These are phyloP conservation scores for Mortierella polycephala DNA, from an alignment of 371 early-diverging fungal genomes.

Conservation along the genomic window DNA sequence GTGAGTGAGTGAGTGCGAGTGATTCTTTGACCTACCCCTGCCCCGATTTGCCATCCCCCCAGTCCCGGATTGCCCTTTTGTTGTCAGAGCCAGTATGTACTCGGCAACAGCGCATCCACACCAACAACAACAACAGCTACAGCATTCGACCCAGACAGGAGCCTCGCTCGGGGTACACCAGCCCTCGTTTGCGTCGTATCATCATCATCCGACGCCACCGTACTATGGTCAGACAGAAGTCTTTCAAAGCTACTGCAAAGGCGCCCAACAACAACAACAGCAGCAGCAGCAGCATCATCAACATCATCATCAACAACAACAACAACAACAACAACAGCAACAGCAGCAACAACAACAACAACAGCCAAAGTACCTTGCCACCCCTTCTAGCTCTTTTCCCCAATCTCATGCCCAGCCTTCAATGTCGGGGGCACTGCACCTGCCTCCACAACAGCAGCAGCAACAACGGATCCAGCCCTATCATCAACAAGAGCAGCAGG, in stretches of 20 bases:
- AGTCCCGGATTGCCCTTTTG: neutral
- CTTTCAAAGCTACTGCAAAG: constrained; percentile 2
- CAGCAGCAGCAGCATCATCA: constrained; percentile 5
- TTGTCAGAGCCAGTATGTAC: constrained; percentile 3
- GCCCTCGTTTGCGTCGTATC: neutral
- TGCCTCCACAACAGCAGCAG: constrained; percentile 14
- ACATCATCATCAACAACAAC: neutral
- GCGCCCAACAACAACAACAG: constrained; percentile 4
- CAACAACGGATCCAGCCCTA: too few relatives aligned
- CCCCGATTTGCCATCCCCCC: neutral
- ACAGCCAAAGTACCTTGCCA: constrained; percentile 21
- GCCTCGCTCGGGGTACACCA: constrained; percentile 11
- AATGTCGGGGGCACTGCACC: too few relatives aligned
- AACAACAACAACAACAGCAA: constrained; percentile 9
- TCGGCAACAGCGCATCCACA: constrained; percentile 10
- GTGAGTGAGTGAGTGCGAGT: too few relatives aligned
- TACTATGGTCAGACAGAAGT: constrained; percentile 18
- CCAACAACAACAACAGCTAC: constrained; percentile 9
- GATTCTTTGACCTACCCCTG: neutral
- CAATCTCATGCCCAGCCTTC: too few relatives aligned
- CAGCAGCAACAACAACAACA: neutral
- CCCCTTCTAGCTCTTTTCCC: constrained; percentile 10
- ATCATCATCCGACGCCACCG: constrained; percentile 40
- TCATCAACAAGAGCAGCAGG: constrained; percentile 8
- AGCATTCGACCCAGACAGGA: constrained; percentile 1